A percentile compares a stretch with the other conserved stretches of the same genome.
Evolutionary conservation across 805 yeast species (phyloP).

Genomic region (Metschnikowia koreensis): DNA sequence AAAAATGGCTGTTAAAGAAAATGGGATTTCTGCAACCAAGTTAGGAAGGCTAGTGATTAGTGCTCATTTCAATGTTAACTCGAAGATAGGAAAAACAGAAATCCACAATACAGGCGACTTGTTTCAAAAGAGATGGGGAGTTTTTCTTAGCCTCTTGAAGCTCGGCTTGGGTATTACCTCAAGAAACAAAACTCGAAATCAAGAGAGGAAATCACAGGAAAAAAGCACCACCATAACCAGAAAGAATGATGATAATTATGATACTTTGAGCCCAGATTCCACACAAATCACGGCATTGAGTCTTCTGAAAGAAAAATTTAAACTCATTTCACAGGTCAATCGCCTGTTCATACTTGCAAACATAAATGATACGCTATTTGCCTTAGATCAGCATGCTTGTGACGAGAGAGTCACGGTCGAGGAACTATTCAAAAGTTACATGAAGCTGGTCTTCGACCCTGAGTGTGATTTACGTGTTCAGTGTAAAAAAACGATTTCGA

Average conservation of each 20-base stretch:
- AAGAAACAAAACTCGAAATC: too few relatives aligned
- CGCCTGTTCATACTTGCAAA: conserved; percentile 56
- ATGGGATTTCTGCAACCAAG: not conserved
- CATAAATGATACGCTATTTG: conserved; percentile 21
- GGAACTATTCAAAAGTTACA: conserved; percentile 35
- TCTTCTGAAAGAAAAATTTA: not conserved
- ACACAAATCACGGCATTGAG: not conserved
- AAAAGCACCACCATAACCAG: too few relatives aligned
- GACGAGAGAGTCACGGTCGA: conserved; percentile 76
- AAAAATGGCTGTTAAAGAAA: not conserved
- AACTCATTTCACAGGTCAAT: conserved; percentile 51
- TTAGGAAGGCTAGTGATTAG: not conserved
- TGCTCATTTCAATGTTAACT: not conserved
- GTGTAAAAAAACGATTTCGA: conserved; percentile 9
- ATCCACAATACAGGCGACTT: not conserved
- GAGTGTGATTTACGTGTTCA: conserved; percentile 13
- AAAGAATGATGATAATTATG: too few relatives aligned
- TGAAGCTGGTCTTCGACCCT: conserved; percentile 25
- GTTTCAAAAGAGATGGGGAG: not conserved
- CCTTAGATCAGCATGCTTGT: conserved; percentile 82
- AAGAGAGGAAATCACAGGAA: not conserved
- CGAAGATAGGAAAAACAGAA: not conserved
- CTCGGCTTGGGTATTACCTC: not conserved
- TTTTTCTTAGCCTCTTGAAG: not conserved
- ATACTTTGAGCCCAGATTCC: not conserved